Base-by-base conservation (phyloP, 2,329 filamentous ascomycete species). In the Chrysoporthe cubensis region DNA sequence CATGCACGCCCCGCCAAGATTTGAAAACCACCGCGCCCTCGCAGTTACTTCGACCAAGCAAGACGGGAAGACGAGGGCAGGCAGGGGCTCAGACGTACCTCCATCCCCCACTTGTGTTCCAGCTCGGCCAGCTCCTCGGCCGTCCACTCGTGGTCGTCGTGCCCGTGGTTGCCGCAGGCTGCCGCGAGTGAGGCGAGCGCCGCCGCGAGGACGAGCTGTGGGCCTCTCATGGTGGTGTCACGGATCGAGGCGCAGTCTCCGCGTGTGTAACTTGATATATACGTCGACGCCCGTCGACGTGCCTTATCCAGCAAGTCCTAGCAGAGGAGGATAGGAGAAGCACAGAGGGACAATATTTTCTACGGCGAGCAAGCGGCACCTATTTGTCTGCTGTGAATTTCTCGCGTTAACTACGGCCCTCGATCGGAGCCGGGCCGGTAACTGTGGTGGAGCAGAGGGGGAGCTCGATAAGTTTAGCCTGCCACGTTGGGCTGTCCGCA, bases 81-180 rank as follows among this genome's bases (percentile, higher is more conserved):
- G 5, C 42, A 32, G 21, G 1, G 13, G 43, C 21, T 32, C 60
- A 9, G 16, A 72, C 83, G 74, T 74, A 87, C 86, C 78, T 88
- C 86, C 58, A 79, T 79, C 1, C 85, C 84, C 86, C 86, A 88
- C 81, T 87, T 87, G 61, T 77, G 77, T 74, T 88, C 82, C 56
- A 88, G 76, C 72, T 86, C 84, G 18, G 82, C 82, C 34, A 85
- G 75, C 68, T 84, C 80, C 71, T 86, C 84, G 69, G 81, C 79
- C 26, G 80, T 80, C 79, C 82, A 87, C 63, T 82, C 78, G 70
- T 79, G 79, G 67, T 78, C 77, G 68, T 80, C 75, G 69, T 80
- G 71, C 65, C 73, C 72, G 72, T 78, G 71, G 69, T 77, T 75
- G 21, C 77, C 78, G 71, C 77, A 76, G 18, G 76, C 78, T 50